phyloP scores from a whole-genome alignment of 1,284 basidiomycete species.

The Heterobasidion annosum region DNA sequence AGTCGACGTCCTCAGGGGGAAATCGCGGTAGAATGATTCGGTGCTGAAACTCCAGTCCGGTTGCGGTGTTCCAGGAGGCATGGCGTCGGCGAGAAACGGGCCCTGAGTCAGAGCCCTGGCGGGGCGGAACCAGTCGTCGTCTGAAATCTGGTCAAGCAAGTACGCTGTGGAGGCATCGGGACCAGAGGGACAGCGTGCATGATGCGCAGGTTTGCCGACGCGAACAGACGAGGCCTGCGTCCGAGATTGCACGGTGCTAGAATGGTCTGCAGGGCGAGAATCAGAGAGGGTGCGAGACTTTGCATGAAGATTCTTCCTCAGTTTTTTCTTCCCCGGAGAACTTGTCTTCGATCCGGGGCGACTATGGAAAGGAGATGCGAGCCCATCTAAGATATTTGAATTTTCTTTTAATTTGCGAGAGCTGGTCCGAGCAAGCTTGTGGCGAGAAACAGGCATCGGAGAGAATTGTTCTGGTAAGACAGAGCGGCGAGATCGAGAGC shows the following conservation, averaged over 20 bases:
- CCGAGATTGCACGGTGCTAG: neutral
- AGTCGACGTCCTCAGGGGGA: constrained; percentile 21
- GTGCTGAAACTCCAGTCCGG: constrained; percentile 12
- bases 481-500: constrained; percentile 9
- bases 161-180: constrained; percentile 1
- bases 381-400: constrained; percentile 9
- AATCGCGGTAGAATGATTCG: constrained; percentile 20
- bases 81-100: constrained; percentile 10
- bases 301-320: constrained; percentile 13
- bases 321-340: constrained; percentile 26
- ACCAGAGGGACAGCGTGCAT: constrained; percentile 9
- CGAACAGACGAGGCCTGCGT: constrained; percentile 19
- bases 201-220: constrained; percentile 17
- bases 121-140: constrained; percentile 22
- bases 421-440: constrained; percentile 32
- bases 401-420: constrained; percentile 44
- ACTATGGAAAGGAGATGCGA: constrained; percentile 31
- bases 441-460: constrained; percentile 32
- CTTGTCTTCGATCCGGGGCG: constrained; percentile 30
- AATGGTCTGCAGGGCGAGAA: constrained; percentile 4
- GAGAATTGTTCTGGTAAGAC: constrained; percentile 24
- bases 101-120: constrained; percentile 17
- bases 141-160: constrained; percentile 13
- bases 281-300: constrained; percentile 26
- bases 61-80: constrained; percentile 13